These are phyloP conservation scores for Diplodia intermedia DNA, from an alignment of 2,329 filamentous ascomycete genomes.

Conservation along the genomic window DNA sequence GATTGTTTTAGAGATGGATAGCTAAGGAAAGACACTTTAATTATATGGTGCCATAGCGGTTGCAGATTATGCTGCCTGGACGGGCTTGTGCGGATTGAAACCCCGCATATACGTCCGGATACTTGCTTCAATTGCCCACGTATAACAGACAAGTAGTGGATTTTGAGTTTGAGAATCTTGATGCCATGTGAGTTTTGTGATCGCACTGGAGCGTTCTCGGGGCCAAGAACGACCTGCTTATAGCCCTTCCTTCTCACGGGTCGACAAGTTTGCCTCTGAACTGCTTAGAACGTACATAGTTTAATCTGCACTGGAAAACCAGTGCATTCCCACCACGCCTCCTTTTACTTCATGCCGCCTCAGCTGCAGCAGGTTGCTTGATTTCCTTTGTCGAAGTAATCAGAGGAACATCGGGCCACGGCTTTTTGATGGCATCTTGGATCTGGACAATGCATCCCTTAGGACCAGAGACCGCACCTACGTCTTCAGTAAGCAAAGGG, in stretches of 20 bases:
- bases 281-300: constrained; percentile 1
- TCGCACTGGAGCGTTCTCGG: not conserved
- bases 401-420: constrained; percentile 59
- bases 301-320: not conserved
- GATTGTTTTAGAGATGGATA: no score
- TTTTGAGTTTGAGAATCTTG: not conserved
- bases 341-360: constrained; percentile 25
- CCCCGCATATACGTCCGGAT: no score
- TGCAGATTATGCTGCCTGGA: no score
- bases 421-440: constrained; percentile 90
- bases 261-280: not conserved
- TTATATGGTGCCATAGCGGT: no score
- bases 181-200: not conserved
- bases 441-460: constrained; percentile 85
- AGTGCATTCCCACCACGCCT: not conserved
- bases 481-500: constrained; percentile 1
- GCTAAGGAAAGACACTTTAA: no score
- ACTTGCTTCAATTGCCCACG: no score
- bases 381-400: not conserved
- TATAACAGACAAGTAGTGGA: not conserved
- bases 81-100: no score
- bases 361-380: constrained; percentile 15
- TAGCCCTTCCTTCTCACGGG: not conserved
- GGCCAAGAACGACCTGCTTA: not conserved
- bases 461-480: constrained; percentile 79